Percentiles rank a stretch among this genome's conserved stretches.
phyloP scores from a whole-genome alignment of 1,139 yeast genomes.

The Kluyveromyces sp. region DNA sequence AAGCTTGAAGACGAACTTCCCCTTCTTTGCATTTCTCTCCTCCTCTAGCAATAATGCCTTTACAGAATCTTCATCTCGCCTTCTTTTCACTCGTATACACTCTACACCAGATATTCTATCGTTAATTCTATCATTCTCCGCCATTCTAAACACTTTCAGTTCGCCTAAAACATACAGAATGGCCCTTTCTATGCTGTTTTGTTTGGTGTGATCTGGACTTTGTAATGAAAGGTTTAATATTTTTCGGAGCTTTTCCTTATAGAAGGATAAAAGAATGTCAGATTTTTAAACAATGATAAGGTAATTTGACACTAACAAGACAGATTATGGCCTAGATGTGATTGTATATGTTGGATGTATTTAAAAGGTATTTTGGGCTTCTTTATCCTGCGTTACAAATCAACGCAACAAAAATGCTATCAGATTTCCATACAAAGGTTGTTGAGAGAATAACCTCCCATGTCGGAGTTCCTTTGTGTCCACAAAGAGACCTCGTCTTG shows the following conservation, averaged over 20 bases:
- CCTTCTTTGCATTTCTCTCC: slow-evolving; percentile 33
- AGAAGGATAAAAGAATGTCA: too few relatives aligned
- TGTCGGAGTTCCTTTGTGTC: slow-evolving; percentile 2
- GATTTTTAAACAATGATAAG: too few relatives aligned
- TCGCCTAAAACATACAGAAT: too few relatives aligned
- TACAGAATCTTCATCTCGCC: slow-evolving; percentile 77
- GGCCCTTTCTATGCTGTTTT: not conserved
- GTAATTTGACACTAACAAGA: too few relatives aligned
- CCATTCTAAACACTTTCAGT: not conserved
- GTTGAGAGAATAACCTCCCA: not conserved
- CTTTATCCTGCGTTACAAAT: too few relatives aligned
- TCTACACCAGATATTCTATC: slow-evolving; percentile 18
- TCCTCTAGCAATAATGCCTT: slow-evolving; percentile 57
- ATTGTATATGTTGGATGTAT: too few relatives aligned
- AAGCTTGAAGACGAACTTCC: slow-evolving; percentile 28
- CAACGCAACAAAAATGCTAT: not conserved
- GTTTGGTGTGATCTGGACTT: too few relatives aligned
- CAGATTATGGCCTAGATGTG: too few relatives aligned
- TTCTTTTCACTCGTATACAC: slow-evolving; percentile 73
- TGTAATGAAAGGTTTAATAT: too few relatives aligned
- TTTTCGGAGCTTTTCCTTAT: too few relatives aligned
- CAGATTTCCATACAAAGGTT: not conserved
- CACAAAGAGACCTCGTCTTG: slow-evolving; percentile 49
- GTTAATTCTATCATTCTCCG: not conserved
- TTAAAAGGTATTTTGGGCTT: too few relatives aligned